A percentile compares a stretch with the other conserved stretches of the same genome.
phyloP scores from a whole-genome alignment of 768 basidiomycete species.

The Phylloporus sp. region DNA sequence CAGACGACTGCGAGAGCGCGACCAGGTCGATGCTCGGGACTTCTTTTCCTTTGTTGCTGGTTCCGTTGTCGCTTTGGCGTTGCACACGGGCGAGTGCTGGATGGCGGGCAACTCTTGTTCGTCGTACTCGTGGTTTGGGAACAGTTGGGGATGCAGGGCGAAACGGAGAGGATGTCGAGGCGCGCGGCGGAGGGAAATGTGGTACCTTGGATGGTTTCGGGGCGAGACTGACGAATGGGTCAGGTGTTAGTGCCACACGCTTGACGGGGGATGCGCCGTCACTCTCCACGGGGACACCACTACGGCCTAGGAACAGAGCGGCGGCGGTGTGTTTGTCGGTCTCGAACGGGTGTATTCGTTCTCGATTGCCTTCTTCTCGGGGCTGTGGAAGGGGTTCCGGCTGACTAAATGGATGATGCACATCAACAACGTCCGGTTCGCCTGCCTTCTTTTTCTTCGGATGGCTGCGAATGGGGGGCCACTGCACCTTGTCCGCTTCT shows the following conservation, averaged over 20 bases:
- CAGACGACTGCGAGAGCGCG: slow-evolving; percentile 10
- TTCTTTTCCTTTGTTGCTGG: neutral
- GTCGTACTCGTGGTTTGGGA: neutral
- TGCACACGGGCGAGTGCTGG: slow-evolving; percentile 12
- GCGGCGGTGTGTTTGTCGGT: neutral
- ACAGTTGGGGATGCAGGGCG: slow-evolving; percentile 3
- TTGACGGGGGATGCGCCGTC: slow-evolving; percentile 2
- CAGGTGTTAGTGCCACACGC: neutral
- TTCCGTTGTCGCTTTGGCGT: slow-evolving; percentile 7
- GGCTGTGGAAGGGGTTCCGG: neutral
- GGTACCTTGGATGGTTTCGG: neutral
- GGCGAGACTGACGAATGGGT: neutral
- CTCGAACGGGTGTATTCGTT: neutral
- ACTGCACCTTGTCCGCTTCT: neutral
- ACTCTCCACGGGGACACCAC: neutral
- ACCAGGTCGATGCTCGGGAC: slow-evolving; percentile 25
- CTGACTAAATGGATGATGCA: slow-evolving; percentile 20
- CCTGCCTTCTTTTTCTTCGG: neutral
- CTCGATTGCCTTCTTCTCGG: neutral
- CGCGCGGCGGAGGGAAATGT: slow-evolving; percentile 17
- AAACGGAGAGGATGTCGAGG: slow-evolving; percentile 19
- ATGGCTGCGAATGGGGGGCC: slow-evolving; percentile 16
- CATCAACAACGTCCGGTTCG: neutral
- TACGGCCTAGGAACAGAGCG: slow-evolving; percentile 5
- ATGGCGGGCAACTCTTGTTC: slow-evolving; percentile 4